A percentile compares a stretch with the other conserved stretches of the same genome.
Evolutionary conservation across 495 filamentous ascomycete genomes (phyloP).

Genomic region (Penicillium arizonense): DNA sequence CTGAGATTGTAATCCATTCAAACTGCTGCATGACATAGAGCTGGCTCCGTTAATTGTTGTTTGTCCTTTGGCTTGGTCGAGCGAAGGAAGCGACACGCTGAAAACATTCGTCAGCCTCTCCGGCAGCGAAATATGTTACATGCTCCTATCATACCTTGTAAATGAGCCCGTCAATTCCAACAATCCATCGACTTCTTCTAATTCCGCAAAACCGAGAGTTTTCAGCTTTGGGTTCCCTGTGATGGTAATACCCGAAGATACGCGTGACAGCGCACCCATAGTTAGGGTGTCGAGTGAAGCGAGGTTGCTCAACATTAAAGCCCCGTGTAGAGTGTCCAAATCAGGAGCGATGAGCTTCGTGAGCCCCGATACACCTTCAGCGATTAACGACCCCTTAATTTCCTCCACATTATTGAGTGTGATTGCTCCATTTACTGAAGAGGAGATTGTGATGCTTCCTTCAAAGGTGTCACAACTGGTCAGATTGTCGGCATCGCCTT

Average conservation of each 20-base stretch:
- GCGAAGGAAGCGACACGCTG: constrained; percentile 26
- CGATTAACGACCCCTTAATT: constrained; percentile 25
- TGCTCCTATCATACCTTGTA: constrained; percentile 14
- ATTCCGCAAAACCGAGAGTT: constrained; percentile 17
- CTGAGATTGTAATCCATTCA: constrained; percentile 14
- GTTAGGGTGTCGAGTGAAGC: constrained; percentile 16
- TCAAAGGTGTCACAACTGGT: constrained; percentile 24
- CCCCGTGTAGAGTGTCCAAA: constrained; percentile 23
- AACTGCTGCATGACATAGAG: constrained; percentile 22
- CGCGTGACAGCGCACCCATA: constrained; percentile 12
- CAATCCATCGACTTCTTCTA: constrained; percentile 27
- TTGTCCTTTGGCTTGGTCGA: constrained; percentile 25
- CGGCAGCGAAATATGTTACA: background rate
- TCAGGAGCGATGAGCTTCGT: constrained; percentile 17
- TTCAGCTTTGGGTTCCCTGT: constrained; percentile 21
- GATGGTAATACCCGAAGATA: constrained; percentile 20
- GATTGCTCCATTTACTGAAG: constrained; percentile 23
- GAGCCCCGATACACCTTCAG: constrained; percentile 17
- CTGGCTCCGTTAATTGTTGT: constrained; percentile 20
- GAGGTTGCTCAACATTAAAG: constrained; percentile 22
- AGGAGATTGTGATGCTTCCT: constrained; percentile 26
- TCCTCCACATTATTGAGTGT: constrained; percentile 24
- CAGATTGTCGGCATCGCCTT: constrained; percentile 27
- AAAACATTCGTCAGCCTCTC: background rate
- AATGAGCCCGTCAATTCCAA: constrained; percentile 27